Evolutionary conservation across 2,329 filamentous ascomycete genomes (phyloP).

Genomic region (Paecilomyces variotii): DNA sequence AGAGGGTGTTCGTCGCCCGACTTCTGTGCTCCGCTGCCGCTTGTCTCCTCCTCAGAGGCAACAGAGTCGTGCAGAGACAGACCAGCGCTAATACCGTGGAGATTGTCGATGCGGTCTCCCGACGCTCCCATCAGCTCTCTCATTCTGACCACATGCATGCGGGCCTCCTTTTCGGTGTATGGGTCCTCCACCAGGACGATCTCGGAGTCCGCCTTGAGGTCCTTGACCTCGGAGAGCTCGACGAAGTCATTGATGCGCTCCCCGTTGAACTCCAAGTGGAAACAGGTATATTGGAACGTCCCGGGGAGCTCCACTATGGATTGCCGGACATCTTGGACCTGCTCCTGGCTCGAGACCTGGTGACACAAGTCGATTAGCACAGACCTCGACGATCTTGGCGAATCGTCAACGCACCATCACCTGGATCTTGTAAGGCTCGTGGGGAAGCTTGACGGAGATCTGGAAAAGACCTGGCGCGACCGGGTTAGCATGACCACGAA

Average conservation of each 20-base stretch:
- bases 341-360: conserved; percentile 85
- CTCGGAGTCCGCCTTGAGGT: conserved; percentile 67
- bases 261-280: conserved; percentile 88
- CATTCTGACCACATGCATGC: conserved; percentile 85
- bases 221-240: conserved; percentile 80
- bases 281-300: conserved; percentile 96
- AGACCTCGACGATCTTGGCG: background rate
- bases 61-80: conserved; percentile 81
- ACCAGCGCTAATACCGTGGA: conserved; percentile 79
- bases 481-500: background rate
- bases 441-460: conserved; percentile 73
- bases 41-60: conserved; percentile 40
- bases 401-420: conserved; percentile 61
- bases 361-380: conserved; percentile 2
- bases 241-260: conserved; percentile 91
- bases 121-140: conserved; percentile 89
- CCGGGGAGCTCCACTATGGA: conserved; percentile 88
- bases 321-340: conserved; percentile 94
- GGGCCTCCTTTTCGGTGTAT: conserved; percentile 96
- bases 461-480: conserved; percentile 52
- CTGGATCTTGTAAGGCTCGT: conserved; percentile 69
- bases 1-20: conserved; percentile 47
- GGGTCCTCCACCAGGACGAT: conserved; percentile 83
- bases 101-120: conserved; percentile 75
- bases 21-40: conserved; percentile 22